Percentiles rank a stretch among this genome's conserved stretches.
These are phyloP conservation scores for Plasmodium knowlesi DNA, from an alignment of 169 alveolate species.

Conservation along the genomic window DNA sequence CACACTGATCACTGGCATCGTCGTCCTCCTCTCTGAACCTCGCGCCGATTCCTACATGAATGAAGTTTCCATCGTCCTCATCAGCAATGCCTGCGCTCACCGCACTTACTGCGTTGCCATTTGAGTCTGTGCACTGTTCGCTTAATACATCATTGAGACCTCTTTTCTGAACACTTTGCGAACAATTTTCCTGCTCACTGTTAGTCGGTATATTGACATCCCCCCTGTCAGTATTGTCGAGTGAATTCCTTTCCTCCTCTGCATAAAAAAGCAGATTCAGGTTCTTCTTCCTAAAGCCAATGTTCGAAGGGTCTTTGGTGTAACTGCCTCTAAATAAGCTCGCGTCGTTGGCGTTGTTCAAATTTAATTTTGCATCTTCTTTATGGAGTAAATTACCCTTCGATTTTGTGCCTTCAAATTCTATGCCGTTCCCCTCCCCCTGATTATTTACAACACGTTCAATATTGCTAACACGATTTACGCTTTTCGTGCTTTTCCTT, in stretches of 20 bases:
- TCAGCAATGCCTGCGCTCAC: background rate
- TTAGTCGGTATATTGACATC: background rate
- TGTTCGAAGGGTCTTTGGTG: conserved; percentile 2
- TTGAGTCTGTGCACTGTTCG: background rate
- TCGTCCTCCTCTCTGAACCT: background rate
- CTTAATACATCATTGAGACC: background rate
- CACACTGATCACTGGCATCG: background rate
- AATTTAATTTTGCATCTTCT: background rate
- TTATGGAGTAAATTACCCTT: background rate
- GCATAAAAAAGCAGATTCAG: background rate
- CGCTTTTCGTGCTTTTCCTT: background rate
- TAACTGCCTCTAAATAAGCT: background rate
- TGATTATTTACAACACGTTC: conserved; percentile 4
- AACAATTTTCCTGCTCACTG: background rate
- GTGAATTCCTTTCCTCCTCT: background rate
- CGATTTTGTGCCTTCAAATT: background rate
- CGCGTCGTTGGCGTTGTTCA: background rate
- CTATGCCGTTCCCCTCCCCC: conserved; percentile 59
- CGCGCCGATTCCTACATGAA: background rate
- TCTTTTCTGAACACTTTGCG: background rate
- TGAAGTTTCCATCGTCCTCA: background rate
- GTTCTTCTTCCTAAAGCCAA: background rate
- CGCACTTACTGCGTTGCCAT: background rate
- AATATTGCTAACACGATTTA: background rate
- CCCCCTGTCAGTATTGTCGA: background rate